Percentiles rank a stretch among this genome's conserved stretches.
Conservation (phyloP, 225 moss, liverwort and hornwort genomes). For the Sphagnum tenellum region DNA sequence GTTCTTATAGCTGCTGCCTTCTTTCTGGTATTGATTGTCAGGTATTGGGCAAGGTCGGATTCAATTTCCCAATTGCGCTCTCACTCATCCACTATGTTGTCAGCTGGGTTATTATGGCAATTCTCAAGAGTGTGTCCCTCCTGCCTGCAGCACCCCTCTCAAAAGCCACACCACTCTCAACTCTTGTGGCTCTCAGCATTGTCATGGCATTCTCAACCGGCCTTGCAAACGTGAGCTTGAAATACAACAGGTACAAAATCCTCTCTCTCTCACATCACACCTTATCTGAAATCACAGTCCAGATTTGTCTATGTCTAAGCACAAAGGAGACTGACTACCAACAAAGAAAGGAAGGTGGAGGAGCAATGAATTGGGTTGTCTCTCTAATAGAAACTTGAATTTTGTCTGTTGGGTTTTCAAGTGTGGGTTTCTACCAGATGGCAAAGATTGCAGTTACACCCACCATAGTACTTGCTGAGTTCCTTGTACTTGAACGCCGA, state of each 20-base stretch:
- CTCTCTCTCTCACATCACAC: background rate
- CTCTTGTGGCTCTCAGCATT: conserved; percentile 5
- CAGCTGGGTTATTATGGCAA: conserved; percentile 7
- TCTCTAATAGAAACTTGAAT: background rate
- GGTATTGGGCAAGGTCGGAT: conserved; percentile 7
- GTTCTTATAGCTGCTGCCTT: background rate
- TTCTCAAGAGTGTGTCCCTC: conserved; percentile 5
- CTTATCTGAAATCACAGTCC: background rate
- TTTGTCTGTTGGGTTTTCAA: background rate
- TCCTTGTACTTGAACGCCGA: background rate
- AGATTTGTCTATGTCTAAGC: background rate
- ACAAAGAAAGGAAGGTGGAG: no score
- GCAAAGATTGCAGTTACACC: conserved; percentile 9
- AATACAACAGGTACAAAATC: conserved; percentile 4
- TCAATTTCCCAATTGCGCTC: conserved; percentile 9
- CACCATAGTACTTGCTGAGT: conserved; percentile 6
- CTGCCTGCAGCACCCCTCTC: conserved; percentile 5
- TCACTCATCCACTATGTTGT: conserved; percentile 8
- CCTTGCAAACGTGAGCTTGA: conserved; percentile 9
- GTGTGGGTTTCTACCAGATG: conserved; percentile 11
- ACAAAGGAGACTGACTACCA: no score
- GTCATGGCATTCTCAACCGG: conserved; percentile 11
- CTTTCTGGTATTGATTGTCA: background rate
- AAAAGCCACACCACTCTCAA: conserved; percentile 2
- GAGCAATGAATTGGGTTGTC: no score